Conservation (phyloP, 2,329 filamentous ascomycete genomes). For the Colletotrichum cordylinicola region DNA sequence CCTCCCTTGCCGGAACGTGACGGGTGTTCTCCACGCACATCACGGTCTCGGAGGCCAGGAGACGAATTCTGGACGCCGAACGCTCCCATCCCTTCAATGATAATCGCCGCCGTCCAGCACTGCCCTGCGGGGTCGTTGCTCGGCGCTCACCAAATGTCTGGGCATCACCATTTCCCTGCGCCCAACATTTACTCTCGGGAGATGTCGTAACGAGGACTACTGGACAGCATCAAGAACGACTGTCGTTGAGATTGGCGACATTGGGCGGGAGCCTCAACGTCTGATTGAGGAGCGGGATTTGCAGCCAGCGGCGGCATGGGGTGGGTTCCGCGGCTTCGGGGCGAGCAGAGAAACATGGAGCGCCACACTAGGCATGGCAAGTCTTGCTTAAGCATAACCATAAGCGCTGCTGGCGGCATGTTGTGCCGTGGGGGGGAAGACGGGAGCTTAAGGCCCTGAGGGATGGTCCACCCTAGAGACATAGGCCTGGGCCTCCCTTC, state of each 20-base stretch:
- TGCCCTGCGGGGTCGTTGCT: slow-evolving; percentile 18
- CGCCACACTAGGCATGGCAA: neutral
- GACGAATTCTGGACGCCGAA: slow-evolving; percentile 10
- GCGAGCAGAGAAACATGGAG: neutral
- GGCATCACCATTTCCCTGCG: neutral
- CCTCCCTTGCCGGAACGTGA: neutral
- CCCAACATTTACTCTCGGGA: neutral
- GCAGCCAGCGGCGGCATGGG: neutral
- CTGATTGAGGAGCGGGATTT: slow-evolving; percentile 2
- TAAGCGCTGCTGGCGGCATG: neutral
- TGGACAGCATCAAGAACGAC: neutral
- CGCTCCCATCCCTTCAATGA: slow-evolving; percentile 3
- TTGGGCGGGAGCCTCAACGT: slow-evolving; percentile 13
- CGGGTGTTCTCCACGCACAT: neutral
- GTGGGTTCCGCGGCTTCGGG: slow-evolving; percentile 7
- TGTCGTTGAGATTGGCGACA: slow-evolving; percentile 17
- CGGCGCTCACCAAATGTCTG: slow-evolving; percentile 11
- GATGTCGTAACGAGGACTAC: neutral
- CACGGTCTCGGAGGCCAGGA: slow-evolving; percentile 17
- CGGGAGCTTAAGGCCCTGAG: neutral
- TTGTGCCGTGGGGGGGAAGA: neutral
- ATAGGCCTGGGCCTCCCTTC: neutral
- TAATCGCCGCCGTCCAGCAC: slow-evolving; percentile 8
- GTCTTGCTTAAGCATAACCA: neutral
- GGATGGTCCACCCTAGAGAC: neutral